phyloP scores from a whole-genome alignment of 768 basidiomycete species.

The Kwoniella sp. region DNA sequence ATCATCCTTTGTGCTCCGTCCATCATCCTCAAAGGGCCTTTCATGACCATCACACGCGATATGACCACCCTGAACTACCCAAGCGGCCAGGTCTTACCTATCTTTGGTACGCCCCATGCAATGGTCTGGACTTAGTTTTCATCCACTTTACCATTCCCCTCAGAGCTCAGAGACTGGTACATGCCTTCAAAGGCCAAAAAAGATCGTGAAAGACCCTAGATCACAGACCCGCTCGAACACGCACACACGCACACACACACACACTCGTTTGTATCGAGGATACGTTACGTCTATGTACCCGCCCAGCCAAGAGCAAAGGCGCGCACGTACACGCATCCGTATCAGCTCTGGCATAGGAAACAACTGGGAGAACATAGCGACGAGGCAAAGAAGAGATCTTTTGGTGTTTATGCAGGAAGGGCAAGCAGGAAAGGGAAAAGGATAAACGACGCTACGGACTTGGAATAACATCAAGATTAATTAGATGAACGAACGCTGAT shows the following conservation, averaged over 20 bases:
- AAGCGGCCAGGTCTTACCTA: too few relatives aligned
- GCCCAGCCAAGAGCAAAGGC: background rate
- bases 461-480: background rate
- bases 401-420: background rate
- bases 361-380: too few relatives aligned
- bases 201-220: background rate
- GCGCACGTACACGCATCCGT: background rate
- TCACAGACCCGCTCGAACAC: background rate
- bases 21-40: background rate
- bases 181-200: slow-evolving; percentile 1
- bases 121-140: too few relatives aligned
- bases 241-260: background rate
- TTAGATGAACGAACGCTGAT: background rate
- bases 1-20: background rate
- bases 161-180: background rate
- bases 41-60: background rate
- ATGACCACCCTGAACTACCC: background rate
- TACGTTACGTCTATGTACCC: background rate
- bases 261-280: background rate
- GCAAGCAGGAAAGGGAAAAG: background rate
- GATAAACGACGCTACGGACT: background rate
- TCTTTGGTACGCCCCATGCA: background rate
- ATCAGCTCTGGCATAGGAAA: too few relatives aligned
- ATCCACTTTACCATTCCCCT: background rate
- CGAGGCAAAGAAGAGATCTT: background rate